A percentile compares a stretch with the other conserved stretches of the same genome.
These are phyloP conservation scores for Solanum habrochaites DNA, from an alignment of 257 asterid genomes.

Conservation along the genomic window DNA sequence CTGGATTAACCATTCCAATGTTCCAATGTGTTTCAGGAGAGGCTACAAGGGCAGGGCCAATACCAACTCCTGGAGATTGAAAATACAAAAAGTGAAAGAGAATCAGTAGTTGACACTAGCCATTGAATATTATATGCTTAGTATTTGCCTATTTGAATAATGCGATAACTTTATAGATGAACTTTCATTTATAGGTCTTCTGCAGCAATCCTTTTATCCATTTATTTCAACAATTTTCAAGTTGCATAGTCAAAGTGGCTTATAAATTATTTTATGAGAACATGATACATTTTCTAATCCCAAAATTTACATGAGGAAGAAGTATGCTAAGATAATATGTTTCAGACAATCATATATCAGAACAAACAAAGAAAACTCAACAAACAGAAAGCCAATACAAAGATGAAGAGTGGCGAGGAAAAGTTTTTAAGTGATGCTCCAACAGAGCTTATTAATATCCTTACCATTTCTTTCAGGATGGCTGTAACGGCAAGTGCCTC, in stretches of 20 bases:
- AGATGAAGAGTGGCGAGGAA: background rate
- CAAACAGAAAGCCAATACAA: background rate
- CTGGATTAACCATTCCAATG: conserved; percentile 49
- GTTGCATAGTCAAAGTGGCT: background rate
- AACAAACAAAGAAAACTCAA: background rate
- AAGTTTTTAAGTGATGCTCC: background rate
- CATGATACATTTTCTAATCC: background rate
- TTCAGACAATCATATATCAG: background rate
- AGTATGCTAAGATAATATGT: background rate
- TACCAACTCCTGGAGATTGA: conserved; percentile 35
- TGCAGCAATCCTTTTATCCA: background rate
- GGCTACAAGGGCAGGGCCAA: conserved; percentile 42
- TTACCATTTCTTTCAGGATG: conserved; percentile 88
- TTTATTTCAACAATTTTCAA: background rate
- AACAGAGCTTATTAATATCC: conserved; percentile 1
- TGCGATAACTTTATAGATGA: background rate
- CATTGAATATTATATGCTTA: background rate
- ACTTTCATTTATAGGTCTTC: background rate
- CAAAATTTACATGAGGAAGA: background rate
- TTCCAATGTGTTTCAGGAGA: conserved; percentile 66
- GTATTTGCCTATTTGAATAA: background rate
- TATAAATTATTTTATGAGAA: background rate
- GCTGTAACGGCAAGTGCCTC: conserved; percentile 82
- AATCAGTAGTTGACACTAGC: background rate
- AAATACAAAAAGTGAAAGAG: background rate